phyloP scores from a whole-genome alignment of 164 flowering plant genomes.

The Annona cherimola region DNA sequence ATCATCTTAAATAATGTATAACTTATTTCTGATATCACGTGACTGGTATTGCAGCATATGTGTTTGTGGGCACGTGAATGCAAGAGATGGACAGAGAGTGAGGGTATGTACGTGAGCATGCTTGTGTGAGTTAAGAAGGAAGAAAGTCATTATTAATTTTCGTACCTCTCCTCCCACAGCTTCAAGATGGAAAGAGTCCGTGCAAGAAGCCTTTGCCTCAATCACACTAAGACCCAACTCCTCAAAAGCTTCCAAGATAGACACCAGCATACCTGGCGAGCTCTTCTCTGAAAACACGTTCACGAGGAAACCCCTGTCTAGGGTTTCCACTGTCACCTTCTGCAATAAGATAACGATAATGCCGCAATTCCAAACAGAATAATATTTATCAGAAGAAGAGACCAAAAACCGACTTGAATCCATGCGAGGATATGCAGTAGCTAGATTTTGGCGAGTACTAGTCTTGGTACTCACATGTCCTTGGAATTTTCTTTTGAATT shows the following conservation, averaged over 20 bases:
- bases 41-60: not conserved
- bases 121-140: not conserved
- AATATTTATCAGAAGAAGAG: not conserved
- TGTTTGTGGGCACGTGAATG: not conserved
- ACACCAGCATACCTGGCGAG: conserved; percentile 64
- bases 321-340: conserved; percentile 62
- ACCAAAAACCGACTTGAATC: not conserved
- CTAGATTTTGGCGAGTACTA: too few species aligned
- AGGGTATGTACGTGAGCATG: not conserved
- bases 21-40: not conserved
- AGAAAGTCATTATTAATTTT: not conserved
- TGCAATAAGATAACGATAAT: conserved; percentile 4
- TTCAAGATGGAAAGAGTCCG: conserved; percentile 56
- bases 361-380: not conserved
- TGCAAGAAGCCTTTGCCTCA: conserved; percentile 74
- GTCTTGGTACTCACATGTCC: not conserved
- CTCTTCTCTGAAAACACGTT: conserved; percentile 51
- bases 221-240: conserved; percentile 67
- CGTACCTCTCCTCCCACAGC: conserved; percentile 75
- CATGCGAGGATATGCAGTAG: too few species aligned
- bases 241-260: conserved; percentile 69
- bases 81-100: not conserved
- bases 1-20: not conserved
- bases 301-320: conserved; percentile 61
- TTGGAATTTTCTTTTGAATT: not conserved